Conservation (phyloP, 176 grass and related monocot species). For the Panicum miliaceum region DNA sequence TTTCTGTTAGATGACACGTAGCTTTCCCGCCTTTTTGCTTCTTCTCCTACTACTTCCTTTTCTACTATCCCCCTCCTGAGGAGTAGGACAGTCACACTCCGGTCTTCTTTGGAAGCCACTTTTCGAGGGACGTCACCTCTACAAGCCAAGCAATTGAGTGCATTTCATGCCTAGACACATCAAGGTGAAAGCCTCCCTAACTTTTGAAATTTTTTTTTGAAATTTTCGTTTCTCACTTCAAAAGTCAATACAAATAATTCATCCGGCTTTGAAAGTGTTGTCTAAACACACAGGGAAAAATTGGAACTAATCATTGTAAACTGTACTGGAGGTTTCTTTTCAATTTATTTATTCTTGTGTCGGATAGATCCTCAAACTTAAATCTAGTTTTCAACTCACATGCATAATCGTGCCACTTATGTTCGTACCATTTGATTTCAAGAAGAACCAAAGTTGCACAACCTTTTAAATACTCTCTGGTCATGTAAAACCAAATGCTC, state of each 20-base stretch:
- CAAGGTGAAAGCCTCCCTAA: not conserved
- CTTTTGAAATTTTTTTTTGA: too few species aligned
- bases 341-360: not conserved
- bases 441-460: not conserved
- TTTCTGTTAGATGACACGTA: constrained; percentile 51
- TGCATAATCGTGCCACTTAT: not conserved
- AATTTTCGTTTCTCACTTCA: not conserved
- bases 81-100: constrained; percentile 44
- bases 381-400: not conserved
- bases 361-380: not conserved
- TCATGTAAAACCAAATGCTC: not conserved
- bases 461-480: not conserved
- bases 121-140: constrained; percentile 24
- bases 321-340: not conserved
- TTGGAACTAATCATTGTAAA: not conserved
- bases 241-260: not conserved
- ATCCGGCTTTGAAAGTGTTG: not conserved
- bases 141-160: not conserved
- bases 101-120: constrained; percentile 13
- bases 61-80: not conserved
- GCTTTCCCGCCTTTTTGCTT: constrained; percentile 33
- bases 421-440: not conserved
- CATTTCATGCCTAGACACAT: not conserved
- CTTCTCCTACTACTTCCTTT: not conserved
- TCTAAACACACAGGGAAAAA: not conserved